Conservation (phyloP, 805 yeast species). For the Candida loeiensis region DNA sequence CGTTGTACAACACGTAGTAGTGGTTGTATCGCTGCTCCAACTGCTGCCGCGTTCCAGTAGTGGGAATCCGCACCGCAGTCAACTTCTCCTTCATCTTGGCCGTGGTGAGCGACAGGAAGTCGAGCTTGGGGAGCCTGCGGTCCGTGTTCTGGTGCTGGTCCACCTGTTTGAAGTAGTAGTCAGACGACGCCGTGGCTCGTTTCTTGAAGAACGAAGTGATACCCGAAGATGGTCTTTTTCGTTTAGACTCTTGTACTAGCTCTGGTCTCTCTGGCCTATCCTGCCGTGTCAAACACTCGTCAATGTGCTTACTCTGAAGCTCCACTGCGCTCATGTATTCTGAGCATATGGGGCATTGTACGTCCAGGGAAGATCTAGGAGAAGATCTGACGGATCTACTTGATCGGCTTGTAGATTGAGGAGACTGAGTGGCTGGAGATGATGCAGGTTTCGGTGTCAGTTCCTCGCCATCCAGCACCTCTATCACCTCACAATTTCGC, state of each 20-base stretch:
- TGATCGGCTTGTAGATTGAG: too few relatives aligned
- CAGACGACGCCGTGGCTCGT: slow-evolving; percentile 11
- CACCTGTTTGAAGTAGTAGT: slow-evolving; percentile 32
- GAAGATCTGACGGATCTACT: not conserved
- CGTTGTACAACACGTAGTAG: slow-evolving; percentile 72
- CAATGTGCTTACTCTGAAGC: slow-evolving; percentile 60
- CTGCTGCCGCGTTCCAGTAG: slow-evolving; percentile 58
- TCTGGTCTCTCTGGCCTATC: slow-evolving; percentile 8
- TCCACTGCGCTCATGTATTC: slow-evolving; percentile 50
- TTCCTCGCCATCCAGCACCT: slow-evolving; percentile 13
- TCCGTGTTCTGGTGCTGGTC: slow-evolving; percentile 23
- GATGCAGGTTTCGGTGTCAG: too few relatives aligned
- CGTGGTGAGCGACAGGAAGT: slow-evolving; percentile 56
- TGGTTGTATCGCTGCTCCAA: slow-evolving; percentile 73
- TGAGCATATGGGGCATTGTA: slow-evolving; percentile 67
- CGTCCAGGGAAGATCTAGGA: slow-evolving; percentile 19
- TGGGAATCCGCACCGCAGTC: slow-evolving; percentile 50
- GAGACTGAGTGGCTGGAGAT: too few relatives aligned
- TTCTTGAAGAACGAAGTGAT: slow-evolving; percentile 32
- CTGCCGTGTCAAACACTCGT: slow-evolving; percentile 49
- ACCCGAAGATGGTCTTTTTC: slow-evolving; percentile 10
- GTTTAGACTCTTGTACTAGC: too few relatives aligned
- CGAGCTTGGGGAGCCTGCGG: slow-evolving; percentile 57
- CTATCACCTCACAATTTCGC: slow-evolving; percentile 14
- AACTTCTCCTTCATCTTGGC: slow-evolving; percentile 62